Conservation (phyloP, 495 filamentous ascomycete species). For the Hypoxylon fuscum region DNA sequence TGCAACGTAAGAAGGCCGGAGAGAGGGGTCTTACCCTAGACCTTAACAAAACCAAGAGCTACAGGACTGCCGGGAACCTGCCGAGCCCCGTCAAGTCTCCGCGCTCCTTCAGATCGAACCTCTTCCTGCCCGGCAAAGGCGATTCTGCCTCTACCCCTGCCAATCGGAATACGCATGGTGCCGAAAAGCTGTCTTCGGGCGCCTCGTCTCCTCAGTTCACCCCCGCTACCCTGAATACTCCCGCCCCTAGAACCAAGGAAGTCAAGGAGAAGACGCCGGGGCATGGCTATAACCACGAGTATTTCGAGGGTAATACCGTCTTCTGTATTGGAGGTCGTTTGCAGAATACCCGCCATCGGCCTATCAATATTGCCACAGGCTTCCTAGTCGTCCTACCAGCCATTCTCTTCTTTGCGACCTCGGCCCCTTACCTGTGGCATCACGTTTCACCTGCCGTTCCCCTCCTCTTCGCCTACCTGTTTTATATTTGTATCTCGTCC, state of each 20-base stretch:
- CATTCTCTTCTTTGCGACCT: constrained; percentile 84
- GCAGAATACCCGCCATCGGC: constrained; percentile 86
- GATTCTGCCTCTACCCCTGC: constrained; percentile 58
- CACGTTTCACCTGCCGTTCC: constrained; percentile 93
- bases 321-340: constrained; percentile 87
- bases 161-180: constrained; percentile 65
- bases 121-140: constrained; percentile 63
- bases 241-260: constrained; percentile 36
- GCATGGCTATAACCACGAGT: constrained; percentile 81
- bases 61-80: constrained; percentile 53
- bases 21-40: constrained; percentile 65
- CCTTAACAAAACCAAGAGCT: constrained; percentile 60
- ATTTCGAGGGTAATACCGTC: constrained; percentile 89
- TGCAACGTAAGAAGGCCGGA: constrained; percentile 66
- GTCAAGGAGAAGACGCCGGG: constrained; percentile 48
- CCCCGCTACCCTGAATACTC: constrained; percentile 42
- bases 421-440: constrained; percentile 89
- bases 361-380: constrained; percentile 91
- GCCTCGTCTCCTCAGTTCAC: constrained; percentile 74
- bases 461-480: constrained; percentile 88
- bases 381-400: constrained; percentile 78
- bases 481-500: constrained; percentile 88
- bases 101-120: constrained; percentile 74
- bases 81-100: constrained; percentile 72
- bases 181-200: constrained; percentile 79